Evolutionary conservation across 305 asterid genomes (phyloP).

Genomic region (Fraxinus dipetala): DNA sequence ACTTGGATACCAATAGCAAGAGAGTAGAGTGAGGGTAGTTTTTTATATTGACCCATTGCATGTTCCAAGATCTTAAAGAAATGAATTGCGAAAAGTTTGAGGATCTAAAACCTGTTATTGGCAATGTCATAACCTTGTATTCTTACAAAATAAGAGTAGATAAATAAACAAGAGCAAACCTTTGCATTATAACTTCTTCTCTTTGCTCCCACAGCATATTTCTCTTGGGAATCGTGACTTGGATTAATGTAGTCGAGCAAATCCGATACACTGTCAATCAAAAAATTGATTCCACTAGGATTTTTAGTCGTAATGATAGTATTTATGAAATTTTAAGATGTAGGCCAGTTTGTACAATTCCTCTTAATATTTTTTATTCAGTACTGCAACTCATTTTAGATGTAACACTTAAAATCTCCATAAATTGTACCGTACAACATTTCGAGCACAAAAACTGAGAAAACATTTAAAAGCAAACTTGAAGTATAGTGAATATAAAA

Average conservation of each 20-base stretch:
- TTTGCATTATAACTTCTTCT: conserved; percentile 61
- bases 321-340: not conserved
- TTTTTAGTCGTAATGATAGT: conserved; percentile 1
- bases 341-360: not conserved
- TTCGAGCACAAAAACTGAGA: not conserved
- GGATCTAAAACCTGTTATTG: conserved; percentile 13
- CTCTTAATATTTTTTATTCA: not conserved
- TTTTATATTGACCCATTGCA: not conserved
- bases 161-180: conserved; percentile 46
- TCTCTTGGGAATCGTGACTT: conserved; percentile 75
- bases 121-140: conserved; percentile 4
- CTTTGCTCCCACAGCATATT: conserved; percentile 61
- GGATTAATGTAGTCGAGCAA: conserved; percentile 96
- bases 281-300: conserved; percentile 18
- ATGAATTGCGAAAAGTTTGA: not conserved
- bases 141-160: conserved; percentile 13
- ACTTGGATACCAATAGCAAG: not conserved
- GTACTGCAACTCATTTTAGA: not conserved
- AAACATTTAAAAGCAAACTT: not conserved
- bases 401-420: not conserved
- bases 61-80: not conserved
- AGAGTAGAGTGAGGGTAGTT: not conserved
- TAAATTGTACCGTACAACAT: not conserved
- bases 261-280: conserved; percentile 79
- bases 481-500: not conserved